Percentiles rank a stretch among this genome's conserved stretches.
phyloP scores from a whole-genome alignment of 257 asterid species.

The Capsicum baccatum region DNA sequence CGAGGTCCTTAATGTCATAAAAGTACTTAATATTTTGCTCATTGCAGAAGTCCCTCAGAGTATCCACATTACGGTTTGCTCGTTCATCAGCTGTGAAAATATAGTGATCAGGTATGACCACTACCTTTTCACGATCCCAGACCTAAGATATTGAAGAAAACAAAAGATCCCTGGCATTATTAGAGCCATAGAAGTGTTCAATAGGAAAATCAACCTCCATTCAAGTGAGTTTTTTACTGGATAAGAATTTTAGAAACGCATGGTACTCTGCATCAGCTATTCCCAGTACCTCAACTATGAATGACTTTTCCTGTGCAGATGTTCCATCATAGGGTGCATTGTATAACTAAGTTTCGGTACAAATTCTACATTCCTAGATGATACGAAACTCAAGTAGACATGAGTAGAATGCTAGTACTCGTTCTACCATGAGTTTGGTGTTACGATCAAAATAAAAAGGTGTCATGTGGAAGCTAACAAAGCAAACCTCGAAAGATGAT shows the following conservation, averaged over 20 bases:
- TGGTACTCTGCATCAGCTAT: not conserved
- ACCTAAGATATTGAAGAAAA: constrained; percentile 47
- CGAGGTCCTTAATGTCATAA: constrained; percentile 87
- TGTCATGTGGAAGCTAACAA: no score
- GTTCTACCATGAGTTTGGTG: not conserved
- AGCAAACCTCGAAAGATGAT: no score
- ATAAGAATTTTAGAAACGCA: not conserved
- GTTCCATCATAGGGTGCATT: not conserved
- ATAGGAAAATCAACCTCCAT: not conserved
- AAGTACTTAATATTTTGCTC: constrained; percentile 87
- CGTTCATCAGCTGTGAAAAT: constrained; percentile 91
- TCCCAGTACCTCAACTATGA: not conserved
- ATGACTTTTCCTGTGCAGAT: not conserved
- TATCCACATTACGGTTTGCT: constrained; percentile 91
- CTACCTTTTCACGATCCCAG: constrained; percentile 97
- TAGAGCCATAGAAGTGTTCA: not conserved
- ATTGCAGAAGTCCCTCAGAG: constrained; percentile 80
- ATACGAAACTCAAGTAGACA: not conserved
- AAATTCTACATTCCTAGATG: not conserved
- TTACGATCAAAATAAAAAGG: no score
- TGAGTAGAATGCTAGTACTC: not conserved
- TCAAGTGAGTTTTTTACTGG: not conserved
- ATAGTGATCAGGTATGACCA: constrained; percentile 86
- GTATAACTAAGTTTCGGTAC: not conserved
- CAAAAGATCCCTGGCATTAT: not conserved